These are phyloP conservation scores for Penicillium sp. DNA, from an alignment of 2,329 filamentous ascomycete genomes.

Conservation along the genomic window DNA sequence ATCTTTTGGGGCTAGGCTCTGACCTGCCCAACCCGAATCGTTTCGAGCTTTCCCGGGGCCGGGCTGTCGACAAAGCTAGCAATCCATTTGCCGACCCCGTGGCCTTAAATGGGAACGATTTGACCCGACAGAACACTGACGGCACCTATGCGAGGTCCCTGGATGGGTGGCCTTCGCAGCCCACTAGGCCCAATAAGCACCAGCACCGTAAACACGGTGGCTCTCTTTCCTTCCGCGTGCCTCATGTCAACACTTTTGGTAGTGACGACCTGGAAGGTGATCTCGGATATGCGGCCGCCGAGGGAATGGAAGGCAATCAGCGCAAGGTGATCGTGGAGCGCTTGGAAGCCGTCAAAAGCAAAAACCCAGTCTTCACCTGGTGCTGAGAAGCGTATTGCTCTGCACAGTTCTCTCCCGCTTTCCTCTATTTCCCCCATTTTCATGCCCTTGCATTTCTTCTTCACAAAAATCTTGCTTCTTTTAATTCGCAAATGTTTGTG, in stretches of 20 bases:
- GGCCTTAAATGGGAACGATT: conserved; percentile 28
- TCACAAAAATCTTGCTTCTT: conserved; percentile 4
- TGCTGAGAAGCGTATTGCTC: conserved; percentile 54
- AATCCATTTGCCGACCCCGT: conserved; percentile 35
- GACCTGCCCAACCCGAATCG: conserved; percentile 70
- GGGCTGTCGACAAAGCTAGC: conserved; percentile 27
- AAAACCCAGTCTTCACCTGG: conserved; percentile 96
- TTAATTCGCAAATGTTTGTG: conserved; percentile 18
- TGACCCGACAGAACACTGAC: conserved; percentile 30
- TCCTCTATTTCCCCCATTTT: conserved; percentile 1
- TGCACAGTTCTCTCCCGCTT: conserved; percentile 1
- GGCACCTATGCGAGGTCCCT: conserved; percentile 31
- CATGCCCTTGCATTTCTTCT: conserved; percentile 16
- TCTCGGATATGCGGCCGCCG: conserved; percentile 86
- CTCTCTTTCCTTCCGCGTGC: conserved; percentile 41
- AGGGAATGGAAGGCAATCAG: conserved; percentile 85
- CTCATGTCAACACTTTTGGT: conserved; percentile 46
- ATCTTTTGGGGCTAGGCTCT: conserved; percentile 63
- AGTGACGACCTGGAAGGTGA: conserved; percentile 84
- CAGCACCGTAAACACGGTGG: conserved; percentile 29
- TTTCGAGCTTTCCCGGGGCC: conserved; percentile 59
- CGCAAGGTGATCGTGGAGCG: conserved; percentile 96
- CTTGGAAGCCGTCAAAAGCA: conserved; percentile 89
- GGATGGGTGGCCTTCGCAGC: conserved; percentile 36
- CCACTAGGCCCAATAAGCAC: conserved; percentile 31